These are phyloP conservation scores for Psophocarpus tetragonolobus DNA, from an alignment of 306 rosid genomes.

Conservation along the genomic window DNA sequence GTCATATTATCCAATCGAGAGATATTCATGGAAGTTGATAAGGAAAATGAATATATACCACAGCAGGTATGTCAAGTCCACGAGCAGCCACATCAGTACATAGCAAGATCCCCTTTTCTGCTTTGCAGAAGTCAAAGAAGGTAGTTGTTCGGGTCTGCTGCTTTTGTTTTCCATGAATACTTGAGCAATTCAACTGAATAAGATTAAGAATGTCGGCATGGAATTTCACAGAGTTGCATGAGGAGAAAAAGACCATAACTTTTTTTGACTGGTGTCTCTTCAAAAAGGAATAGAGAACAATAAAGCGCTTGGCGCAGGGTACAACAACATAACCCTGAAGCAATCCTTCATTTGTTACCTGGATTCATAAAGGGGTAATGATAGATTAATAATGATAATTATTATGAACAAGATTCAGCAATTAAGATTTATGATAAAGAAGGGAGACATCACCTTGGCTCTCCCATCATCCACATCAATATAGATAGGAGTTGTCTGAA, in stretches of 20 bases:
- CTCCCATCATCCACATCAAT: slow-evolving; percentile 91
- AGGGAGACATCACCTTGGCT: slow-evolving; percentile 59
- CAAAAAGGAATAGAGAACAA: slow-evolving; percentile 84
- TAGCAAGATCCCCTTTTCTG: slow-evolving; percentile 83
- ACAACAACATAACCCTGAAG: slow-evolving; percentile 93
- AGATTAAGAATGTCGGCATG: slow-evolving; percentile 82
- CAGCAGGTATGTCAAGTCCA: slow-evolving; percentile 88
- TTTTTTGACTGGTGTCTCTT: slow-evolving; percentile 72
- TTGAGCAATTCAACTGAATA: slow-evolving; percentile 61
- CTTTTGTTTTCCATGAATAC: slow-evolving; percentile 93
- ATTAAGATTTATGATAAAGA: slow-evolving; percentile 1
- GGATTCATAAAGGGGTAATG: slow-evolving; percentile 10
- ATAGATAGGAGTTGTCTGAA: slow-evolving; percentile 68
- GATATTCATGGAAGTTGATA: neutral
- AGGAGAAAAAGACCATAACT: slow-evolving; percentile 97
- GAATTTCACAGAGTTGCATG: slow-evolving; percentile 89
- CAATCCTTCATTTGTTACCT: slow-evolving; percentile 97
- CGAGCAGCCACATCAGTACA: slow-evolving; percentile 99
- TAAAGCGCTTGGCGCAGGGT: slow-evolving; percentile 78
- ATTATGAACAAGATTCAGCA: neutral
- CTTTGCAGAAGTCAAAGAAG: slow-evolving; percentile 76
- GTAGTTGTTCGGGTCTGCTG: slow-evolving; percentile 83
- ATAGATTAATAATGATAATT: neutral
- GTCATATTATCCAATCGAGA: neutral
- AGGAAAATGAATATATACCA: slow-evolving; percentile 57